These are phyloP conservation scores for Nothomitra cinnamomea DNA, from an alignment of 2,329 filamentous ascomycete genomes.

Conservation along the genomic window DNA sequence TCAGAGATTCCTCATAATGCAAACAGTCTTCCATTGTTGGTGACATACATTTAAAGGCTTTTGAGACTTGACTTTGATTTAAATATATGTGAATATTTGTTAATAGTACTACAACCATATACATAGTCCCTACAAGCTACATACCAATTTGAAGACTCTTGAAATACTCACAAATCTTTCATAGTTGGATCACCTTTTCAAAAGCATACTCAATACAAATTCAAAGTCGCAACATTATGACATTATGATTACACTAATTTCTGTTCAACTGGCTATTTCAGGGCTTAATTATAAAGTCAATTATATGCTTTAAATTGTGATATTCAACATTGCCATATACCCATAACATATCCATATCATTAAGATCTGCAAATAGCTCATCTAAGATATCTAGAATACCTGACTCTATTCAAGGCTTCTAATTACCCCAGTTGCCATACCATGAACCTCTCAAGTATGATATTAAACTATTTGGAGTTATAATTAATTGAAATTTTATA, in stretches of 20 bases:
- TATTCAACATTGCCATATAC: background rate
- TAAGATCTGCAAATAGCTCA: background rate
- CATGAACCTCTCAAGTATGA: background rate
- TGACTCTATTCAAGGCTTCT: background rate
- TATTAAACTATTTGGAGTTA: background rate
- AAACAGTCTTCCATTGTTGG: background rate
- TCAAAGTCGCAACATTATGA: background rate
- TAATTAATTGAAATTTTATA: background rate
- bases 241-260: background rate
- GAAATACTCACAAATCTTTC: background rate
- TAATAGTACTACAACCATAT: background rate
- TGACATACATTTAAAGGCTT: background rate
- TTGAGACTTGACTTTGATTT: background rate
- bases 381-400: background rate
- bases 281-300: background rate
- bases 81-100: constrained; percentile 1
- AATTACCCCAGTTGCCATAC: background rate
- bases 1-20: background rate
- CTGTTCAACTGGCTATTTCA: background rate
- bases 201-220: background rate
- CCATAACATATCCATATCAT: background rate
- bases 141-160: background rate
- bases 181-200: background rate
- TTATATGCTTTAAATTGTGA: background rate
- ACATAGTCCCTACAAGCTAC: background rate